Evolutionary conservation across 2,329 filamentous ascomycete species (phyloP), one percentile per base, ranked within the genome.

Genomic region (Alternaria sp.): DNA sequence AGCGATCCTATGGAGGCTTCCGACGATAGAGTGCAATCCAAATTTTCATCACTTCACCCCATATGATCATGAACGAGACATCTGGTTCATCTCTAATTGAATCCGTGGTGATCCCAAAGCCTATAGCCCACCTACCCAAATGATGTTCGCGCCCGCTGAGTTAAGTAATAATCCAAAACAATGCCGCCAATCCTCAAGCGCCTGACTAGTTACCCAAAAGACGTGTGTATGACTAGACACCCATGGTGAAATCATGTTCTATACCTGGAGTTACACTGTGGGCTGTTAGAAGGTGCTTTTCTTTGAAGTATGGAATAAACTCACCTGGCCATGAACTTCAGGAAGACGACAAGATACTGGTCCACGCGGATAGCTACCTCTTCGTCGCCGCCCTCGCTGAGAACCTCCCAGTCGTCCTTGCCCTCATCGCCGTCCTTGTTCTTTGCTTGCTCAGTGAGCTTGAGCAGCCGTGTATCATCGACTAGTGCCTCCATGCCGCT

Each of bases 241-340:
- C 92, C 93, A 97, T 97, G 1, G 95, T 98, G 80, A 96, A 97
- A 79, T 98, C 95, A 80, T 97, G 93, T 82, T 98, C 95, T 80
- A 99, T 98, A 51, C 94, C 94, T 6, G 96, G 96, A 15, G 95
- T 98, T 47, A 99, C 96, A 73, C 78, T 96, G 32, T 91, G 90
- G 19, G 84, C 93, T 92, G 80, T 78, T 73, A 79, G 75, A 58
- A 30, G 40, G 5, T 45, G 93, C 93, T 86, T 87, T 1, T 21
- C 3, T 15, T 9, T 11, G 21, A n/a, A 15, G 8, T 2, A 23
- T 9, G 11, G 10, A 44, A 1, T 54, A 10, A 36, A 56, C 68
- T 60, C 74, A 79, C 77, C 84, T 81, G 70, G 83, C 83, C 83
- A 85, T 85, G 76, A 91, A 92, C 87, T 96, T 96, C 62, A 96